Base-by-base conservation (phyloP, 2,329 filamentous ascomycete genomes). In the Bipolaris bicolor region DNA sequence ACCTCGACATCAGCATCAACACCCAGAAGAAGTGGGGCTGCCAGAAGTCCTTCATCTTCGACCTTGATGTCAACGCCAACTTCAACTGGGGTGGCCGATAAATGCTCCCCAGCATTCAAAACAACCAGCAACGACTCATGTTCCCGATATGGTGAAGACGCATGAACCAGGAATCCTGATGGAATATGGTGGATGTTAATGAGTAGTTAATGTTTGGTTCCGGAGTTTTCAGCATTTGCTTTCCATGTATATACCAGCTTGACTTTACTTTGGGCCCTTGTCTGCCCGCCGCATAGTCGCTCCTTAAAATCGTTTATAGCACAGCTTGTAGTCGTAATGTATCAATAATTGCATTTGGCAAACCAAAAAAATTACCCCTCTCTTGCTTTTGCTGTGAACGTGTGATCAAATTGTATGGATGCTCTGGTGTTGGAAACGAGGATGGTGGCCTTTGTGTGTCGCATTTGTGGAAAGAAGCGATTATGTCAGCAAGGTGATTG, bases 21-120 rank as follows among this genome's bases (percentile, higher is more conserved):
- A 60, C 51, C 31, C 47, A 43, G 11, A 53, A 58, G 16, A 18
- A 55, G 22, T 68, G 65, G 64, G 59, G 65, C 29, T 67, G 65
- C 62, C 57, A 64, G 52, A 67, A 66, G 61, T 64, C 64, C n/a
- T 69, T 49, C 57, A 67, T 64, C 45, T 69, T 49, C 45, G 62
- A 68, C 43, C 49, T 68, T 13, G 63, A 66, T 49, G 61, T 63
- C 55, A 62, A 62, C 50, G 65, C 63, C 33, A 63, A 52, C 57
- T 67, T 67, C 63, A 61, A 62, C 59, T 66, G 63, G 60, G 63
- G 64, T 45, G 24, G 57, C 10, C 54, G 24, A 40, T 57, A 34
- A 34, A 34, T 7, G 15, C 39, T 26, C 13, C 24, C 3, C 6
- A 41, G 24, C 7, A 13, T n/a, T n/a, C 15, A 37, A 37, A 43